Evolutionary conservation across 1,284 basidiomycete genomes (phyloP).

Genomic region (Cutaneotrichosporon spelunceum): DNA sequence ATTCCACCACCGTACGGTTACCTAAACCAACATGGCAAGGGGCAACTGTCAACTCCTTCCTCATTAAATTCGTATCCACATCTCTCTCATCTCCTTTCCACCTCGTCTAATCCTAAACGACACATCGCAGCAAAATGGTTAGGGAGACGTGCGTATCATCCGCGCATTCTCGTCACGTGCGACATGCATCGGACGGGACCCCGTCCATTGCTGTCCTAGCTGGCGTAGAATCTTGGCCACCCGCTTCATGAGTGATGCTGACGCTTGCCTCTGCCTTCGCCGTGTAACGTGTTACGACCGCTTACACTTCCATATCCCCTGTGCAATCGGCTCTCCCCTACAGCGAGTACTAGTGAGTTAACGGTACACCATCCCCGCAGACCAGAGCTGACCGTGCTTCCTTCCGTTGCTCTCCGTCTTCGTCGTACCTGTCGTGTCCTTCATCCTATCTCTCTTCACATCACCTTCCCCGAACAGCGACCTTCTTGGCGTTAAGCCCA

Average conservation of each 20-base stretch:
- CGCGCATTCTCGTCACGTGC: not conserved
- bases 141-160: slow-evolving; percentile 51
- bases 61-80: not conserved
- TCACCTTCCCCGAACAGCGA: slow-evolving; percentile 53
- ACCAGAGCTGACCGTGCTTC: slow-evolving; percentile 11
- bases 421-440: not conserved
- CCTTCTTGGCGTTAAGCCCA: slow-evolving; percentile 73
- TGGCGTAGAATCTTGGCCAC: not conserved
- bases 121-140: slow-evolving; percentile 42
- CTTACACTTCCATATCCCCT: not conserved
- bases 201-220: not conserved
- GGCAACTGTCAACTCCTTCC: not conserved
- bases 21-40: not conserved
- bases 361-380: not conserved
- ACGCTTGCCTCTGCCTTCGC: not conserved
- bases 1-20: not conserved
- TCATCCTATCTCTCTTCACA: slow-evolving; percentile 12
- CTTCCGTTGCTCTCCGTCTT: not conserved
- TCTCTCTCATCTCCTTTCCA: slow-evolving; percentile 12
- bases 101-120: slow-evolving; percentile 4
- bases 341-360: slow-evolving; percentile 70
- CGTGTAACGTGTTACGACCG: not conserved
- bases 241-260: slow-evolving; percentile 7
- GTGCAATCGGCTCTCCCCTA: slow-evolving; percentile 3
- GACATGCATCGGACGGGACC: not conserved